Evolutionary conservation across 2,329 filamentous ascomycete species (phyloP).

Genomic region (Diaporthe australafricana): DNA sequence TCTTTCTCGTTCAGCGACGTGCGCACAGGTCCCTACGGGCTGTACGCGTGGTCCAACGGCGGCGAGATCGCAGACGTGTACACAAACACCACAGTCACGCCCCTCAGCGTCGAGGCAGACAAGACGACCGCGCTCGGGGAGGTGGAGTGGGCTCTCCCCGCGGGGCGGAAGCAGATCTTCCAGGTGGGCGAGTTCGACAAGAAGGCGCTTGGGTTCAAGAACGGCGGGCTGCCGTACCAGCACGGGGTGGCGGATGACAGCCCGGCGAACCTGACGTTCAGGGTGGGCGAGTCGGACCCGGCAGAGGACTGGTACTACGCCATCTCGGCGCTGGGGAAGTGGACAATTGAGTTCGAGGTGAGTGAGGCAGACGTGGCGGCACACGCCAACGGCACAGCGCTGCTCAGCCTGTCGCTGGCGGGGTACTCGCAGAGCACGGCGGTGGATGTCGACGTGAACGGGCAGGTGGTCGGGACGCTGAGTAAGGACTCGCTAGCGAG

Average conservation of each 20-base stretch:
- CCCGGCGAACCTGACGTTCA: constrained; percentile 58
- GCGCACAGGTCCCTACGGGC: constrained; percentile 56
- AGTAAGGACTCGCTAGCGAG: constrained; percentile 50
- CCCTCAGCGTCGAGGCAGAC: constrained; percentile 50
- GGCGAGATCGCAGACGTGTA: constrained; percentile 56
- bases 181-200: constrained; percentile 62
- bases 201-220: constrained; percentile 55
- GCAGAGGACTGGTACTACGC: constrained; percentile 62
- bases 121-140: constrained; percentile 51
- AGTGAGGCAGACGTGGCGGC: constrained; percentile 18
- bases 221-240: constrained; percentile 55
- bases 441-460: constrained; percentile 55
- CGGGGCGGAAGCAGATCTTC: constrained; percentile 54
- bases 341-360: constrained; percentile 48
- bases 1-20: constrained; percentile 57
- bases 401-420: constrained; percentile 56
- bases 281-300: constrained; percentile 49
- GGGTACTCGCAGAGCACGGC: constrained; percentile 61
- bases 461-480: constrained; percentile 53
- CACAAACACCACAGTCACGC: constrained; percentile 55
- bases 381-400: constrained; percentile 44
- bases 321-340: constrained; percentile 53
- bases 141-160: constrained; percentile 54
- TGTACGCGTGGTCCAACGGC: constrained; percentile 63
- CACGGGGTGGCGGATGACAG: constrained; percentile 58